phyloP scores from a whole-genome alignment of 306 rosid genomes.

The Gleditsia sinensis region DNA sequence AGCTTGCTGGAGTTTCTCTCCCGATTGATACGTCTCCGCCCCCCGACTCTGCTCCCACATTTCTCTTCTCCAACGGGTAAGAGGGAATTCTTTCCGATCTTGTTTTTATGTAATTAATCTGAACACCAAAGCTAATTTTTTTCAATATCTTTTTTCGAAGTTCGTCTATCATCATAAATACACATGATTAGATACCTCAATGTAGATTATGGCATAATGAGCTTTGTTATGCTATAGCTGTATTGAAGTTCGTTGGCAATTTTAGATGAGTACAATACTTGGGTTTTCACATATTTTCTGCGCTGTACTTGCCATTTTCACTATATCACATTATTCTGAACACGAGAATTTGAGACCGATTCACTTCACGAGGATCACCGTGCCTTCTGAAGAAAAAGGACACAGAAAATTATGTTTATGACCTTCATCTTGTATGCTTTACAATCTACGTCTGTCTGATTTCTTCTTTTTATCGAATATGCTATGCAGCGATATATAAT shows the following conservation, averaged over 20 bases:
- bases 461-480: neutral
- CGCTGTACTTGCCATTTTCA: neutral
- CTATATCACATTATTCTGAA: neutral
- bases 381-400: neutral
- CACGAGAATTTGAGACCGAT: neutral
- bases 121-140: neutral
- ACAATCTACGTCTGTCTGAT: neutral
- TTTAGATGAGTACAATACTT: neutral
- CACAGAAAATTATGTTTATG: neutral
- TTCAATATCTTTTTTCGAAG: neutral
- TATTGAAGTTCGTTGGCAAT: neutral
- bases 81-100: neutral
- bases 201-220: neutral
- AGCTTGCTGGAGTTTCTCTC: slow-evolving; percentile 55
- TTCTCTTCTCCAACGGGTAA: slow-evolving; percentile 72
- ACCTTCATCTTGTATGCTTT: neutral
- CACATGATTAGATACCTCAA: neutral
- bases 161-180: neutral
- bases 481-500: neutral
- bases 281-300: too few relatives aligned
- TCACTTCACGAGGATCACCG: neutral
- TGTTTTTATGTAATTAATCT: neutral
- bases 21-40: slow-evolving; percentile 55
- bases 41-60: slow-evolving; percentile 56
- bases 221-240: neutral